Base-by-base conservation (phyloP, 2,329 filamentous ascomycete species). In the Exophiala sp. region DNA sequence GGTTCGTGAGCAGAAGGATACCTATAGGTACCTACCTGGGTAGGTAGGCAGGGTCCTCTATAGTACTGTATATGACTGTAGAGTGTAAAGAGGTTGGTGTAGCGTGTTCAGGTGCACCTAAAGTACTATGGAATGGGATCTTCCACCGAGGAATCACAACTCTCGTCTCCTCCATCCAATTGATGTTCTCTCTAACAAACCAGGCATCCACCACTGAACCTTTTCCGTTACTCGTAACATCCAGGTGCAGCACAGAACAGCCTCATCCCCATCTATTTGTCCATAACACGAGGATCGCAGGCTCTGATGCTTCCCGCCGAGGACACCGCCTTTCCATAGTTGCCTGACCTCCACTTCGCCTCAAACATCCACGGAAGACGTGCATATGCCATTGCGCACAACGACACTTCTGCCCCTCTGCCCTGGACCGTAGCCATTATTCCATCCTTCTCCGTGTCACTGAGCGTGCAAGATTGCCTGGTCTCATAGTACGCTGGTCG, bases 241-340 rank as follows among this genome's bases (percentile, higher is more conserved):
- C 38, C 16, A n/a, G n/a, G n/a, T n/a, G 38, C 38, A 43, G 40
- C 40, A 43, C 23, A 43, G 24, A 32, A 43, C 16, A 43, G 40
- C 40, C 24, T 43, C 40, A 43, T 43, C 16, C 24, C 13, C 14
- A 14, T 41, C 21, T 8, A 37, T 14, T 41, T 27, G 18, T 24
- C 38, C 38, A 23, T 41, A 11, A 23, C n/a, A n/a, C 18, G 13
- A 44, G 14, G 19, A 22, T 35, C 3, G n/a, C 23, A 32, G 24
- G 18, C 24, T 35, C 14, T 19, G n/a, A 22, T 23, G 38, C 35
- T 21, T 27, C 22, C 43, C 21, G 13, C 35, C 22, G 34, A 37
- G 41, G 46, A 50, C 53, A 52, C 53, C 49, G 49, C 50, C 46
- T 37, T 53, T 56, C 41, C 27, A 10, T 41, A 24, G 16, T 22